Evolutionary conservation across 108 stramenopile genomes (phyloP).

Genomic region (Skeletonema potamos): DNA sequence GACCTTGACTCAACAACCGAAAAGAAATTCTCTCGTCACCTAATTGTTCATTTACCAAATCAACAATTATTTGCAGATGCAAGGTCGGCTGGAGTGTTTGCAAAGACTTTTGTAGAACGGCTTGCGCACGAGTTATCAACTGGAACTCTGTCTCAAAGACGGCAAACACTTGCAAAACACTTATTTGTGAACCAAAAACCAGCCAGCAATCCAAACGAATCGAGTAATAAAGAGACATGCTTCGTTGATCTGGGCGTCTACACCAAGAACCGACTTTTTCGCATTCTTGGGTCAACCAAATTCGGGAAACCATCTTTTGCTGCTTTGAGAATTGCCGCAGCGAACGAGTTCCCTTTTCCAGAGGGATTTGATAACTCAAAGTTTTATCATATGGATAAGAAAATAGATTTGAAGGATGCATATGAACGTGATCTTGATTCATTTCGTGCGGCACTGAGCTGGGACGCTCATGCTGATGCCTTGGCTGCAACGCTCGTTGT

Average conservation of each 20-base stretch:
- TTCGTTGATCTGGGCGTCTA: constrained; percentile 92
- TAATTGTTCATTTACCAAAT: constrained; percentile 84
- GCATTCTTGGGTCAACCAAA: constrained; percentile 86
- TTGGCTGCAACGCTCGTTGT: constrained; percentile 76
- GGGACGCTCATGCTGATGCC: constrained; percentile 71
- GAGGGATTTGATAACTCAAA: constrained; percentile 47
- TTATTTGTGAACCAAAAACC: constrained; percentile 68
- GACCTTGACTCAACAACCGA: constrained; percentile 92
- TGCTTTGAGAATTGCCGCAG: constrained; percentile 56
- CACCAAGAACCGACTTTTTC: constrained; percentile 92
- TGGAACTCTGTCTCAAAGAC: constrained; percentile 26
- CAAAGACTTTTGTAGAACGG: constrained; percentile 61
- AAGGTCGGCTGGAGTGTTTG: constrained; percentile 68
- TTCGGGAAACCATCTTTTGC: constrained; percentile 74
- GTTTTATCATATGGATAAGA: constrained; percentile 42
- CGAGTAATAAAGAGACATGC: constrained; percentile 40
- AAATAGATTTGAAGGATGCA: not conserved
- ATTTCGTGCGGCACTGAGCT: constrained; percentile 36
- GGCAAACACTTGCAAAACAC: constrained; percentile 53
- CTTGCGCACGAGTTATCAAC: constrained; percentile 70
- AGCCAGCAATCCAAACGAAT: not conserved
- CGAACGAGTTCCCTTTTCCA: constrained; percentile 63
- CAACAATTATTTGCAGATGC: constrained; percentile 66
- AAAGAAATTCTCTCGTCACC: constrained; percentile 90
- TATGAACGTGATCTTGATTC: constrained; percentile 9